Evolutionary conservation across 768 basidiomycete species (phyloP).

Genomic region (Leccinum broughii): DNA sequence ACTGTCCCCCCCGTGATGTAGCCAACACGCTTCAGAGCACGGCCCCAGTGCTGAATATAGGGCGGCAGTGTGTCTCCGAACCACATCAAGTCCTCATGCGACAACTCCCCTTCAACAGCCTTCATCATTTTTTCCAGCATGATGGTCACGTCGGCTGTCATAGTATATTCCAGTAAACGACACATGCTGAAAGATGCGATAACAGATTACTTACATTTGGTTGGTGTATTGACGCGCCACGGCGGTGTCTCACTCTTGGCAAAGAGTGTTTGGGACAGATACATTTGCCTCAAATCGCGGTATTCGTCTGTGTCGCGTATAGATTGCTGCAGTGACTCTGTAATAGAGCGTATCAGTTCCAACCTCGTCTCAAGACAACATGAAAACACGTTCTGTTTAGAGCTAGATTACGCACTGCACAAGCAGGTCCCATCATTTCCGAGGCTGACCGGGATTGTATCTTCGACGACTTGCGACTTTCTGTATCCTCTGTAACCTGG

Average conservation of each 20-base stretch:
- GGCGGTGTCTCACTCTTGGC: neutral
- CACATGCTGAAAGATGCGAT: neutral
- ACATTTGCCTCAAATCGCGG: neutral
- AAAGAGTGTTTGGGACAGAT: neutral
- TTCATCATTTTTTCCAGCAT: constrained; percentile 24
- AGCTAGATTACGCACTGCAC: constrained; percentile 23
- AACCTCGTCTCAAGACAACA: neutral
- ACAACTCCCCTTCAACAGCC: constrained; percentile 15
- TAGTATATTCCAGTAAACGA: no score
- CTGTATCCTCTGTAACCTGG: neutral
- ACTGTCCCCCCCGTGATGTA: no score
- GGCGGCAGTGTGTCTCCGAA: constrained; percentile 19
- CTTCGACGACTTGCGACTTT: neutral
- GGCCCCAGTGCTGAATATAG: constrained; percentile 17
- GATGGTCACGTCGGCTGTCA: constrained; percentile 14
- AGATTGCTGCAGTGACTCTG: neutral
- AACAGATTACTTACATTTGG: neutral
- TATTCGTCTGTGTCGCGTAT: neutral
- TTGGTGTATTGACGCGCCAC: neutral
- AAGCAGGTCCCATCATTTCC: constrained; percentile 27
- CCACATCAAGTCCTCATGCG: constrained; percentile 17
- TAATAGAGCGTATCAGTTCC: neutral
- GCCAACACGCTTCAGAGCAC: no score
- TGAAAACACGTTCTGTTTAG: constrained; percentile 12
- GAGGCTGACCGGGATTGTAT: constrained; percentile 13